Evolutionary conservation across 2,329 filamentous ascomycete genomes (phyloP).

Genomic region (Capronia coronata): DNA sequence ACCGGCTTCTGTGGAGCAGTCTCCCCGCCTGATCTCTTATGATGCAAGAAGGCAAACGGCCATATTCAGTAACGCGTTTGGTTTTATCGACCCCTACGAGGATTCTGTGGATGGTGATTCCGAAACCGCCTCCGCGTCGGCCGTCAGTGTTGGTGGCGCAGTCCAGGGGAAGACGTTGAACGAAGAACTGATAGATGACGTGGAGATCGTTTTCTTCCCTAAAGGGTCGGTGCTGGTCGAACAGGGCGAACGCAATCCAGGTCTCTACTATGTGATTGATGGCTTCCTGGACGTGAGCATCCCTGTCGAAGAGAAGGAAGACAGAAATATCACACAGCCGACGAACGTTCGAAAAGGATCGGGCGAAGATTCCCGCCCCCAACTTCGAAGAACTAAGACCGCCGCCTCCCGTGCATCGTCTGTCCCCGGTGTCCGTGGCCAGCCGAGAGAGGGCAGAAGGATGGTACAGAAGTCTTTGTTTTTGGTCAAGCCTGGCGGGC

Average conservation of each 20-base stretch:
- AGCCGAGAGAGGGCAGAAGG: slow-evolving; percentile 34
- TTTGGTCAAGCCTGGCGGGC: slow-evolving; percentile 85
- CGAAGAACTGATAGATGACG: slow-evolving; percentile 79
- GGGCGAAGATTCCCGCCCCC: slow-evolving; percentile 38
- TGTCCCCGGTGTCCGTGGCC: slow-evolving; percentile 22
- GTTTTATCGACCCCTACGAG: slow-evolving; percentile 81
- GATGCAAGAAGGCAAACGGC: slow-evolving; percentile 76
- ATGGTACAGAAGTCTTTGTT: slow-evolving; percentile 66
- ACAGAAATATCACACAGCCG: slow-evolving; percentile 5
- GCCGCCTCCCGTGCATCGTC: slow-evolving; percentile 36
- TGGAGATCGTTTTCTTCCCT: slow-evolving; percentile 96
- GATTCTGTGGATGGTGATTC: slow-evolving; percentile 71
- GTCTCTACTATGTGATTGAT: slow-evolving; percentile 94
- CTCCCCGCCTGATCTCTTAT: slow-evolving; percentile 74
- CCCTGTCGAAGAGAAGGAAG: slow-evolving; percentile 57
- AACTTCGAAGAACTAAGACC: slow-evolving; percentile 42
- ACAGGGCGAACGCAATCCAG: slow-evolving; percentile 93
- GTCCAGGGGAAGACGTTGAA: slow-evolving; percentile 60
- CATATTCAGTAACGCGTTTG: slow-evolving; percentile 80
- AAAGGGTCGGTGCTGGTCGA: slow-evolving; percentile 92
- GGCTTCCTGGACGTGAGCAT: slow-evolving; percentile 92
- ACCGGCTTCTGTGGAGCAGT: slow-evolving; percentile 69
- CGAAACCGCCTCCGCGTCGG: slow-evolving; percentile 68
- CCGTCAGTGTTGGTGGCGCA: slow-evolving; percentile 56
- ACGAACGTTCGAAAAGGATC: slow-evolving; percentile 3